A percentile compares a stretch with the other conserved stretches of the same genome.
phyloP scores from a whole-genome alignment of 2,329 filamentous ascomycete species.

The Tolypocladium ovalisporum region DNA sequence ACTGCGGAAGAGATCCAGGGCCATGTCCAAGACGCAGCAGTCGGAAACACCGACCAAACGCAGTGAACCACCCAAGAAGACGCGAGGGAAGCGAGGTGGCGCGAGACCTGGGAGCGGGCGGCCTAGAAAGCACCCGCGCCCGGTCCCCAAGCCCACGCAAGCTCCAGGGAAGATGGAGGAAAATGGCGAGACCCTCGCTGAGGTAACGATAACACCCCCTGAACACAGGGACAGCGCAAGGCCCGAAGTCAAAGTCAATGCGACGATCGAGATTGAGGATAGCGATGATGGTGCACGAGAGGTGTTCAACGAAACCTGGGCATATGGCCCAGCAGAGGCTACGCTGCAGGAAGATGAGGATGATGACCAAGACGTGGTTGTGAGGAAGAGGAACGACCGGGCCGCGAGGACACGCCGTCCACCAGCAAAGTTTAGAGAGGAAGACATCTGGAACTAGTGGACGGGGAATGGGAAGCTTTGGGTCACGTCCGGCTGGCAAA shows the following conservation, averaged over 20 bases:
- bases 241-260: background rate
- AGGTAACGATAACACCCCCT: background rate
- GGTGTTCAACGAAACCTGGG: background rate
- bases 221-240: background rate
- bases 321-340: background rate
- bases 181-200: background rate
- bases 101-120: slow-evolving; percentile 26
- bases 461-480: background rate
- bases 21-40: slow-evolving; percentile 3
- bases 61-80: slow-evolving; percentile 18
- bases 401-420: slow-evolving; percentile 19
- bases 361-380: slow-evolving; percentile 19
- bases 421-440: slow-evolving; percentile 25
- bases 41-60: slow-evolving; percentile 7
- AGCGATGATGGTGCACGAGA: slow-evolving; percentile 12
- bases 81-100: slow-evolving; percentile 24
- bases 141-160: slow-evolving; percentile 4
- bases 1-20: slow-evolving; percentile 13
- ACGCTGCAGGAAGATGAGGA: slow-evolving; percentile 11
- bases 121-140: slow-evolving; percentile 26
- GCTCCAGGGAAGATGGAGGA: slow-evolving; percentile 1
- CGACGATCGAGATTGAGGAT: slow-evolving; percentile 15
- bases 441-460: slow-evolving; percentile 12
- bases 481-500: background rate
- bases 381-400: slow-evolving; percentile 15